These are phyloP conservation scores for Selaginella tamariscina DNA, from an alignment of 75 land plant species.

Conservation along the genomic window DNA sequence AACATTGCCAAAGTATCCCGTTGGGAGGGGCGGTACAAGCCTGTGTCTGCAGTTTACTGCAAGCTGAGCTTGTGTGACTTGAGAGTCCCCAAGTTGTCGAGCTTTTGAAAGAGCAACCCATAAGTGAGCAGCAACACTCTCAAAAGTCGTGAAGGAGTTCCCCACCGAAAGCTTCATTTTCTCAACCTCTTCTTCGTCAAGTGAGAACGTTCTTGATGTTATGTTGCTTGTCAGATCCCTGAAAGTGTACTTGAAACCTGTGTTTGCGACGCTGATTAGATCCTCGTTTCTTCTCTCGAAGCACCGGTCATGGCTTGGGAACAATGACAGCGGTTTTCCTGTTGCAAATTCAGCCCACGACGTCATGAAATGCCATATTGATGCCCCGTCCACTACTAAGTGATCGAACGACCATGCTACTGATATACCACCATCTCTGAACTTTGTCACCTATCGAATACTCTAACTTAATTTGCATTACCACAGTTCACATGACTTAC, in stretches of 20 bases:
- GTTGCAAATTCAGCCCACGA: conserved; percentile 48
- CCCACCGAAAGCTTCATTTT: not conserved
- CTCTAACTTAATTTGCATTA: not conserved
- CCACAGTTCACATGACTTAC: not conserved
- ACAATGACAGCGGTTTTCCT: conserved; percentile 8
- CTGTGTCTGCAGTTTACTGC: conserved; percentile 52
- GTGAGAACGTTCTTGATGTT: not conserved
- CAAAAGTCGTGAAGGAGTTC: conserved; percentile 25
- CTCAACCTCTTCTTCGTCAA: not conserved
- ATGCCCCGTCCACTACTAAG: conserved; percentile 50
- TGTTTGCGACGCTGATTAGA: not conserved
- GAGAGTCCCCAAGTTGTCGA: conserved; percentile 33
- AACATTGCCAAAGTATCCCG: conserved; percentile 56
- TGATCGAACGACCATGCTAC: conserved; percentile 63
- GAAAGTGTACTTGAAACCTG: not conserved
- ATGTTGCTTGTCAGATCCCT: not conserved
- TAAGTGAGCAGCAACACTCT: conserved; percentile 40
- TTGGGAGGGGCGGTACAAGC: conserved; percentile 43
- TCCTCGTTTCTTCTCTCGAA: not conserved
- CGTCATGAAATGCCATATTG: conserved; percentile 74
- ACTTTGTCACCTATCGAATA: conserved; percentile 39
- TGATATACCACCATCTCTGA: conserved; percentile 42
- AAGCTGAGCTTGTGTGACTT: conserved; percentile 41
- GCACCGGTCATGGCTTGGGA: not conserved
- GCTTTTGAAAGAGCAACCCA: conserved; percentile 48